These are phyloP conservation scores for Chaetomium sp. DNA, from an alignment of 2,329 filamentous ascomycete genomes.

Conservation along the genomic window DNA sequence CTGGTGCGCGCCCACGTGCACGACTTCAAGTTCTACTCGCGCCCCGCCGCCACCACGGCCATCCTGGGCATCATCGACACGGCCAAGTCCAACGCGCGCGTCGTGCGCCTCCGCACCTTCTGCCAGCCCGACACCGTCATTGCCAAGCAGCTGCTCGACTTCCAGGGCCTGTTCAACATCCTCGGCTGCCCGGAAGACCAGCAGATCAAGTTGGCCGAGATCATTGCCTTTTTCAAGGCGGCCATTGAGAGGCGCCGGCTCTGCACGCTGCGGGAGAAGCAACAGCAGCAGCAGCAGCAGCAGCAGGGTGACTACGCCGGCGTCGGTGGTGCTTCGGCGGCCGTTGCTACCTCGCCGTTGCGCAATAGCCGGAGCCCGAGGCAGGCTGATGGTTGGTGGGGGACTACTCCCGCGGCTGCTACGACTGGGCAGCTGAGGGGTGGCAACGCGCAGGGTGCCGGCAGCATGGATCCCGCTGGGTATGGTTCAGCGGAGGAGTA, in stretches of 20 bases:
- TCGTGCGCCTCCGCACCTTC: constrained; percentile 57
- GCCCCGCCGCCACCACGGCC: constrained; percentile 45
- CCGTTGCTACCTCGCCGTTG: constrained; percentile 9
- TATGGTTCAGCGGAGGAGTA: constrained; percentile 16
- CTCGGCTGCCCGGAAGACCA: constrained; percentile 49
- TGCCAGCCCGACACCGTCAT: constrained; percentile 61
- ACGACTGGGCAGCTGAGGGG: constrained; percentile 3
- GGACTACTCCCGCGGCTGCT: background rate
- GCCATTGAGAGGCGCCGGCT: constrained; percentile 37
- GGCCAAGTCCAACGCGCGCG: constrained; percentile 56
- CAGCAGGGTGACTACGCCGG: background rate
- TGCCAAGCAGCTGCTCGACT: constrained; percentile 59
- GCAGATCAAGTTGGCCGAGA: constrained; percentile 52
- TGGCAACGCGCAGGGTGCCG: background rate
- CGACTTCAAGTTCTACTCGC: constrained; percentile 59
- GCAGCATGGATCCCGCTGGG: constrained; percentile 22
- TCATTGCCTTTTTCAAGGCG: constrained; percentile 57
- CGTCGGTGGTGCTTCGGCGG: background rate
- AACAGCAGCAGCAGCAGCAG: background rate
- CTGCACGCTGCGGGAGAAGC: background rate
- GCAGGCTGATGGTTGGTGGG: constrained; percentile 13
- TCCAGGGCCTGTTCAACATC: constrained; percentile 54
- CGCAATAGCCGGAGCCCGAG: constrained; percentile 15
- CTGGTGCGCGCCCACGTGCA: constrained; percentile 53
- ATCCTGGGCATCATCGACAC: constrained; percentile 53